Base-by-base conservation (phyloP, 192 early-diverging fungal species). In the Pilobolus umbonatus region DNA sequence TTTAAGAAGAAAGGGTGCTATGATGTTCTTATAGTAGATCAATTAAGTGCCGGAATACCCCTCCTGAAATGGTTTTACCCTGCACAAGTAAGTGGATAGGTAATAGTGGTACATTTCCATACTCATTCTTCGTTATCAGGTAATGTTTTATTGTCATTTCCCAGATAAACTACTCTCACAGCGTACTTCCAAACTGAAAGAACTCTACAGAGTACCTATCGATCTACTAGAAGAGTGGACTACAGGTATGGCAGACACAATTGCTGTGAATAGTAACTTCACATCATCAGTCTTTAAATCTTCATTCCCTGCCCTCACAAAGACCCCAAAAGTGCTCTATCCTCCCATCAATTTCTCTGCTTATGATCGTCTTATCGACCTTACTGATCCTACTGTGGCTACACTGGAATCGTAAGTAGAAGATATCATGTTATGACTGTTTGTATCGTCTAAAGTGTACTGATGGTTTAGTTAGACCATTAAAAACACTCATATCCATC, bases 121-220 rank as follows among this genome's bases (percentile, higher is more conserved):
- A 21, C 19, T 51, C 17, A 8, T 49, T 1, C 1, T 15, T 21
- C n/a, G 11, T 32, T 19, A 24, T 28, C 72, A 88, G 72, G 83
- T 95, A 10, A 72, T 98, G 38, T 98, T 98, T 72, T 98, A 98
- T 68, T 95, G 95, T 67, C 95, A 98, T 56, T 95, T 93, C 61
- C 95, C 95, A 0, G 95, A 98, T 65, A 89, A 92, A 57, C 74
- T 94, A 42, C 68, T 89, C 26, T 84, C 94, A 14, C 64, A 62
- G 46, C 80, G 89, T 4, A 78, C 81, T 26, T 76, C 83, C 3
- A 7, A 76, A 11, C 44, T 85, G 11, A 88, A 88, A 65, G 67
- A 62, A 15, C 14, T 90, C 3, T 98, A 98, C 55, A 84, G 95
- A 5, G 26, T 80, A 4, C 90, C 89, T 5, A 76, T 98, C 40